Evolutionary conservation across 1,284 basidiomycete species (phyloP), one percentile per base, ranked within the genome.

Genomic region (Phellinidium pouzarii): DNA sequence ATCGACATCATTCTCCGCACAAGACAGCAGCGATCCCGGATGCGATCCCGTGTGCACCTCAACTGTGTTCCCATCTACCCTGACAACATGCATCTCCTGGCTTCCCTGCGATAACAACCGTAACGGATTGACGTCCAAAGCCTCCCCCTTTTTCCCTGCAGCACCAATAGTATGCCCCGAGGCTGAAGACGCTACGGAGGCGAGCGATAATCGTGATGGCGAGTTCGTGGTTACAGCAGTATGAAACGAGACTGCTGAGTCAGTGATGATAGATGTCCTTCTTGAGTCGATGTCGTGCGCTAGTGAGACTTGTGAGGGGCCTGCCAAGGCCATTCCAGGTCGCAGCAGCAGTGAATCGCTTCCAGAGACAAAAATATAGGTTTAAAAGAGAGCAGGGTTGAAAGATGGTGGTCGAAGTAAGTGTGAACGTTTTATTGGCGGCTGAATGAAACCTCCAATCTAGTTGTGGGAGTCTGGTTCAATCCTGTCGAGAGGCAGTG

Each of bases 11-110:
- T 57, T 58, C 5, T 47, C 58, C 19, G 56, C 48, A 44, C 52
- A 54, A 26, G 50, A 5, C 19, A 51, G 23, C 20, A 50, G 27
- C 17, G 54, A 40, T 5, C 51, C 52, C 5, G 47, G 51, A n/a
- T 45, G 40, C 12, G 51, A 40, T 25, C 54, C 57, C 25, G 50
- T 17, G 26, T 46, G 54, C 22, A 58, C 12, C 41, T 60, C 46
- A 12, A 60, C 53, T 19, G 31, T 40, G 27, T 59, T 52, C 12
- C 49, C 44, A 29, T 43, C 43, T 40, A 57, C 49, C 38, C 44
- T 58, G 22, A 58, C 55, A 12, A 58, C 49, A 22, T 58, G 59
- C n/a, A 55, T 37, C 46, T 60, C 56, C 37, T 49, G 43, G 48
- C 54, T 48, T 20, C 50, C 50, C 17, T 54, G 43, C 44, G 58